Evolutionary conservation across 495 filamentous ascomycete genomes (phyloP), one percentile per base, ranked within the genome.

Genomic region (Rusavskia elegans): DNA sequence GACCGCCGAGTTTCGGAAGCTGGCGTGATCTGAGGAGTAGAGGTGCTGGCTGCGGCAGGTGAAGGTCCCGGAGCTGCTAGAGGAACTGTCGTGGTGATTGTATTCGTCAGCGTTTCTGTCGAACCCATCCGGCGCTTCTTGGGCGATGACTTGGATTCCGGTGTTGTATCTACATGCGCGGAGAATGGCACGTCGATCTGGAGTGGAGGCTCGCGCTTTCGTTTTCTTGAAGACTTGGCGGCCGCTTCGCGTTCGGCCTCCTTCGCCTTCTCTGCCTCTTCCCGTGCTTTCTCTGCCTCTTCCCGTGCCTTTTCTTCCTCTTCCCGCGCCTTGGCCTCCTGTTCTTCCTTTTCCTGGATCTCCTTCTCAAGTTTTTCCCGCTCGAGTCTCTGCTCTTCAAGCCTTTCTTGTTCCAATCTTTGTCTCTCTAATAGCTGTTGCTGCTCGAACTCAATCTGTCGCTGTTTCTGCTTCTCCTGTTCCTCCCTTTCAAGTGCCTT

Each of bases 41-140:
- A 55, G 13, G 54, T 56, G 13, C 45, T 35, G 13, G 52, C 49
- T 29, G 32, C 52, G 10, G 53, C 23, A 29, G 61, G 50, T 36
- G 59, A 59, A 16, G 63, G 62, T 19, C 57, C 62, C 27, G 63
- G 56, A 11, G 63, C 54, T 25, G 63, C 63, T 27, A 65, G 48
- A 16, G 63, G 63, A 21, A 66, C 45, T 10, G 49, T 57, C 5
- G 61, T 63, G 0, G 57, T 62, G 4, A 44, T 39, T 19, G 55
- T 60, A 23, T 49, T 35, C 17, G 59, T 51, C 29, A 45, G 42
- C 17, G 53, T 52, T 48, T 48, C 50, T 45, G 68, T 74, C 20
- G 69, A 76, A 63, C 75, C 78, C 7, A 69, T 78, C 57, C 80
- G 81, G 50, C 67, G 76, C 27, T 75, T 73, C 66, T 83, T 83